phyloP scores from a whole-genome alignment of 2,329 filamentous ascomycete genomes.

The Venturia carpophila region DNA sequence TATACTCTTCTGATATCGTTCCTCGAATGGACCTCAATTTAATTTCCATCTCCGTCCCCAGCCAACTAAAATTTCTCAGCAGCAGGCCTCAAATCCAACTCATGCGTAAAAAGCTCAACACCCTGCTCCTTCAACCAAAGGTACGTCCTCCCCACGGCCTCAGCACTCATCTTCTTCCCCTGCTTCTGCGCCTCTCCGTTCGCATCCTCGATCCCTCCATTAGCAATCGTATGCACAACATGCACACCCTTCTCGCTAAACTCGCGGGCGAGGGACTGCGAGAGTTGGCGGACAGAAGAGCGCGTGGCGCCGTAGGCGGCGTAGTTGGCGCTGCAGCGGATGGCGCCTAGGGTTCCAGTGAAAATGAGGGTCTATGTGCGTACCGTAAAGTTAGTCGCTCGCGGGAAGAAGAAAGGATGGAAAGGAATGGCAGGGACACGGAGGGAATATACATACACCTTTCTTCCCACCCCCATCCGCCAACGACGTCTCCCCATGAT shows the following conservation, averaged over 20 bases:
- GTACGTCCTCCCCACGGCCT: constrained; percentile 51
- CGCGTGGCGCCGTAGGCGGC: constrained; percentile 49
- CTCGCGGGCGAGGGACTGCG: constrained; percentile 49
- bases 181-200: constrained; percentile 40
- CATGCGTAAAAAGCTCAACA: constrained; percentile 46
- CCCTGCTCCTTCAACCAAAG: constrained; percentile 43
- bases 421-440: background rate
- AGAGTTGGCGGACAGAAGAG: constrained; percentile 46
- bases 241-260: constrained; percentile 50
- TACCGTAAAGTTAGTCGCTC: background rate
- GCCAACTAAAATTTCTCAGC: constrained; percentile 40
- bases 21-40: too few species aligned
- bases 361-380: constrained; percentile 44
- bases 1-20: too few species aligned
- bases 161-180: constrained; percentile 51
- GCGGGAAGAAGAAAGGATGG: background rate
- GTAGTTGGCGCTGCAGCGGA: constrained; percentile 47
- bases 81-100: constrained; percentile 45
- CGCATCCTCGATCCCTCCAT: constrained; percentile 47
- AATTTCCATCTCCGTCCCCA: background rate
- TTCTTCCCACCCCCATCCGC: constrained; percentile 44
- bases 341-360: constrained; percentile 47
- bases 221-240: constrained; percentile 53
- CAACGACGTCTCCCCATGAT: constrained; percentile 43
- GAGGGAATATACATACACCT: constrained; percentile 30